A percentile compares a stretch with the other conserved stretches of the same genome.
Conservation (phyloP, 345 rosid species). For the Adansonia digitata region DNA sequence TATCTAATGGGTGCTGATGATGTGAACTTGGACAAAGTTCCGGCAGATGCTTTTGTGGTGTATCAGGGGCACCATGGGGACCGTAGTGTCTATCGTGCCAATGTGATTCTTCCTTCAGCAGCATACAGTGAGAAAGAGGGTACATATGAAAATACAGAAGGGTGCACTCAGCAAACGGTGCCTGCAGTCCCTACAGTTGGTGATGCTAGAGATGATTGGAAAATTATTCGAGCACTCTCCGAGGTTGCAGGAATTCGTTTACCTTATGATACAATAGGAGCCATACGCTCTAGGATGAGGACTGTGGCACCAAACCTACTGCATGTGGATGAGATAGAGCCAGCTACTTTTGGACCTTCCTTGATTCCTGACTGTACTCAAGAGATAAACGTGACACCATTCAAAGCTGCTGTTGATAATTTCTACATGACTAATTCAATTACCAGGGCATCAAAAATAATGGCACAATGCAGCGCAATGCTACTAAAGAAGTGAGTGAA, state of each 20-base stretch:
- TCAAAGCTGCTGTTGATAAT: slow-evolving; percentile 55
- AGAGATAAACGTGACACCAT: slow-evolving; percentile 50
- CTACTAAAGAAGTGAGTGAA: slow-evolving; percentile 64
- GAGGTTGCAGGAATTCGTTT: slow-evolving; percentile 72
- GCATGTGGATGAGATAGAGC: slow-evolving; percentile 69
- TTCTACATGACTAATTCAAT: slow-evolving; percentile 95
- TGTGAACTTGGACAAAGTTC: slow-evolving; percentile 68
- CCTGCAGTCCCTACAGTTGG: slow-evolving; percentile 99
- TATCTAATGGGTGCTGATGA: slow-evolving; percentile 98
- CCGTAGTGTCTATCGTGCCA: slow-evolving; percentile 76
- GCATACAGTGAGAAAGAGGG: slow-evolving; percentile 97
- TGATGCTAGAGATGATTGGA: slow-evolving; percentile 98
- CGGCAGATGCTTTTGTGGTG: slow-evolving; percentile 84
- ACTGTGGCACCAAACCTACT: slow-evolving; percentile 86
- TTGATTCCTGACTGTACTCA: slow-evolving; percentile 48
- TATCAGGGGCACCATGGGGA: slow-evolving; percentile 99
- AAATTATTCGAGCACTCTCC: slow-evolving; percentile 82
- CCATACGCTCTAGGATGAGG: slow-evolving; percentile 59
- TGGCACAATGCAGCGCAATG: slow-evolving; percentile 92
- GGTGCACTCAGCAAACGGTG: slow-evolving; percentile 74
- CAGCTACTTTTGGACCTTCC: slow-evolving; percentile 59
- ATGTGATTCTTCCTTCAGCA: slow-evolving; percentile 82
- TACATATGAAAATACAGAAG: slow-evolving; percentile 93
- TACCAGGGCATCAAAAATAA: slow-evolving; percentile 94
- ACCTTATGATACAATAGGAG: slow-evolving; percentile 72